Percentiles rank a stretch among this genome's conserved stretches.
Evolutionary conservation across 495 filamentous ascomycete species (phyloP).

Genomic region (Hypoxylon perforatum): DNA sequence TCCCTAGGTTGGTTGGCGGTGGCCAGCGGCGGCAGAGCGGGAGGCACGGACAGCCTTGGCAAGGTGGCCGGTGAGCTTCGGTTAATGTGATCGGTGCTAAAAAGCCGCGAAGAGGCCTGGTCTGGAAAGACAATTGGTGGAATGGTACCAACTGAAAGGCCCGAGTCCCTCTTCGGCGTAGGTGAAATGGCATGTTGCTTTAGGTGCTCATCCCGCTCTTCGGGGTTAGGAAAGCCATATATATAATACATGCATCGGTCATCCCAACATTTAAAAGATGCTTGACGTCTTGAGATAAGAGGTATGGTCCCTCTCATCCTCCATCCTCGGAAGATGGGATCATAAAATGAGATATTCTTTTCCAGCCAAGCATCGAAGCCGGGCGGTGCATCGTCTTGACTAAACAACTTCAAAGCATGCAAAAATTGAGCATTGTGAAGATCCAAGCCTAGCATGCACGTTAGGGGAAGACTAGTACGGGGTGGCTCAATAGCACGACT

Average conservation of each 20-base stretch:
- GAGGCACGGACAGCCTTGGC: slow-evolving; percentile 52
- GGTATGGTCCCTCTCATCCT: slow-evolving; percentile 55
- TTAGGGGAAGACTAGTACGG: slow-evolving; percentile 22
- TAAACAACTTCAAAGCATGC: slow-evolving; percentile 51
- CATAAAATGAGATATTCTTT: slow-evolving; percentile 56
- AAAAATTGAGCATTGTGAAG: slow-evolving; percentile 56
- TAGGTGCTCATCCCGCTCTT: slow-evolving; percentile 59
- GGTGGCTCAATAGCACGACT: slow-evolving; percentile 27
- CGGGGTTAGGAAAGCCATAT: slow-evolving; percentile 58
- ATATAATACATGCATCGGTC: slow-evolving; percentile 63
- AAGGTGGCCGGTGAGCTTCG: slow-evolving; percentile 45
- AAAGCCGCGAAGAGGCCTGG: slow-evolving; percentile 48
- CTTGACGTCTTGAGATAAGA: slow-evolving; percentile 50
- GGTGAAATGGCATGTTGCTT: slow-evolving; percentile 52
- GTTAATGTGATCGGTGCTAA: slow-evolving; percentile 37
- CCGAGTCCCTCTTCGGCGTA: slow-evolving; percentile 54
- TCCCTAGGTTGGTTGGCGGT: slow-evolving; percentile 52
- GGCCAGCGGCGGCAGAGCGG: slow-evolving; percentile 52
- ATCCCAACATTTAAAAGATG: slow-evolving; percentile 62
- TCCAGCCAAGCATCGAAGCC: slow-evolving; percentile 60
- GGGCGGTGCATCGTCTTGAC: slow-evolving; percentile 52
- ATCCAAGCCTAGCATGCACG: slow-evolving; percentile 53
- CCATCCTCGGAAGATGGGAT: slow-evolving; percentile 55
- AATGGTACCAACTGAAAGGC: slow-evolving; percentile 53
- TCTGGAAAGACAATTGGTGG: slow-evolving; percentile 53